Evolutionary conservation across 1,139 yeast genomes (phyloP), one percentile per base, ranked within the genome.

Genomic region (Geotrichum macrosporum): DNA sequence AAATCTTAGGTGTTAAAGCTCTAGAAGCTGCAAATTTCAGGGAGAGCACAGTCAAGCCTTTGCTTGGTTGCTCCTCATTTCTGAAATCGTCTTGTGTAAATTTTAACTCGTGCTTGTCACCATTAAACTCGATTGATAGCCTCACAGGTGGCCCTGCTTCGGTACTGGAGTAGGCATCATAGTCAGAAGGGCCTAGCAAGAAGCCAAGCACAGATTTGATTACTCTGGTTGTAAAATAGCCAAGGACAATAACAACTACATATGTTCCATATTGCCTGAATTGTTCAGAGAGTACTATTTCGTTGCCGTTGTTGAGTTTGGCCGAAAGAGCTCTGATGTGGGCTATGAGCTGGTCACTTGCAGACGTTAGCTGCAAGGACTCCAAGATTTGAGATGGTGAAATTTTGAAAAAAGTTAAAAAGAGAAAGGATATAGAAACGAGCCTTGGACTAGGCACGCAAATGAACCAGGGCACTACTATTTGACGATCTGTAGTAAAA

Each of bases 1-100:
- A 30, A 29, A 50, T 45, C 44, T 45, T 42, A 19, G 53, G 53
- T 1, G 53, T 47, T 30, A 50, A 34, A 13, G 42, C 37, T 12
- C 44, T 31, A 12, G 47, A 38, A 4, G 41, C 44, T 5, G 41
- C 30, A 21, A 41, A 42, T 35, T 46, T 47, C 30, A 50, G 46
- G 12, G 46, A 45, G 10, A 40, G 36, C n/a, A 50, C 48, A 3
- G 51, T 47, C 16, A 48, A 35, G 13, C 53, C 53, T 21, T 42
- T 41, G 16, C 26, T 24, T 8, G 53, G 53, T 6, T 35, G 26
- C 19, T 20, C 46, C 35, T 50, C 53, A 19, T 35, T 39, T 3
- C 32, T 29, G 32, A 46, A 50, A 21, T 50, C 53, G 36, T 43
- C 47, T 3, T 41, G 46, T 18, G 36, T 30, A 16, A 50, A 50